Evolutionary conservation across 768 basidiomycete species (phyloP), one percentile per base, ranked within the genome.

Genomic region (Amanita phalloides): DNA sequence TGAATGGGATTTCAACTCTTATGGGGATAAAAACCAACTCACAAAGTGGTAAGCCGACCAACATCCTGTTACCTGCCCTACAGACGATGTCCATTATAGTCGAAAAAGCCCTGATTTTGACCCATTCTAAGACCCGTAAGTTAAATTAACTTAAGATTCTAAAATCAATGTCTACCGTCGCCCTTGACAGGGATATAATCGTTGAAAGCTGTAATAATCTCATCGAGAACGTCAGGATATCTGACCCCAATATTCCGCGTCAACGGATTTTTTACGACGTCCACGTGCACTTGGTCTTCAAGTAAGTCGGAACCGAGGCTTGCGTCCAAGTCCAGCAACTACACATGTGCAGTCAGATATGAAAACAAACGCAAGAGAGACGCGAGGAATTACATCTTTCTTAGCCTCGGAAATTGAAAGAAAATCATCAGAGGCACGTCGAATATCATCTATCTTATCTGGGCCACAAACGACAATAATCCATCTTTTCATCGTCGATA

Each of bases 401-500:
- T 69, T 64, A 3, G 70, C 69, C n/a, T 69, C 66, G 53, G 57
- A 53, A 48, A 71, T 65, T 26, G 75, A 76, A 6, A 77, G 60
- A 25, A 66, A 65, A 11, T 73, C 66, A 46, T 77, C 75, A 5
- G 71, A 66, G 14, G 71, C 71, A 51, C 63, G 71, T 42, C 71
- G 69, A 25, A 79, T 55, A 39, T 77, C 74, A 3, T 77, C 73
- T 20, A 75, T 61, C 32, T 67, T 63, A 21, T 63, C 53, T 1
- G 63, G 61, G 1, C 73, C 70, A 10, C 68, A 66, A 20, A 72
- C 61, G 6, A 78, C 59, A 17, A 78, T 66, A 5, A 70, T 53
- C 78, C 78, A 80, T 42, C 65, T 61, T 33, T 70, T 65, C 35
- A 75, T 57, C 42, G 63, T 63, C 0, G 76, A 62, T 6, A 79